These are phyloP conservation scores for Lepiota venenata DNA, from an alignment of 768 basidiomycete genomes.

Conservation along the genomic window DNA sequence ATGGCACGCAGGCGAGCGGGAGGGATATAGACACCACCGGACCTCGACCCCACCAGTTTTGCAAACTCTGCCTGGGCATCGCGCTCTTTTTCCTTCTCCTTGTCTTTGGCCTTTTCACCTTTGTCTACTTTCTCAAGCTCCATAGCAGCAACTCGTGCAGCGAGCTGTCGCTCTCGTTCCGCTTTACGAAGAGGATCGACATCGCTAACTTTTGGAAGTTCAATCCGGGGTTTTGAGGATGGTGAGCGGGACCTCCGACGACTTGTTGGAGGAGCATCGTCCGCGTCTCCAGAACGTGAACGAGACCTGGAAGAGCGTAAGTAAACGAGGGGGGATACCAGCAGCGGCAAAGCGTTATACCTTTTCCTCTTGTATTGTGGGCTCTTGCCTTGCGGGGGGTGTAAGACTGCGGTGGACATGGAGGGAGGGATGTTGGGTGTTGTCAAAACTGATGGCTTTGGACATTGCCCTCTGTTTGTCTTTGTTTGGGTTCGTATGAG, in stretches of 20 bases:
- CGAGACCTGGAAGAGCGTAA: constrained; percentile 36
- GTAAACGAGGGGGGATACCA: background rate
- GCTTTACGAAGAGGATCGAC: constrained; percentile 74
- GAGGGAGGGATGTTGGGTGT: background rate
- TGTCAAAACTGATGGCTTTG: background rate
- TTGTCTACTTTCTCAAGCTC: constrained; percentile 61
- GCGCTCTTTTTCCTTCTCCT: constrained; percentile 40
- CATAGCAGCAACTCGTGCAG: constrained; percentile 63
- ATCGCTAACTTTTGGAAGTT: constrained; percentile 50
- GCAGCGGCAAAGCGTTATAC: constrained; percentile 20
- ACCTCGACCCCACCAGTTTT: constrained; percentile 75
- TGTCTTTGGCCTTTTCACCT: constrained; percentile 30
- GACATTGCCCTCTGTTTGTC: constrained; percentile 7
- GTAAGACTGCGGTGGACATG: constrained; percentile 42
- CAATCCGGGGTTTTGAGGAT: constrained; percentile 21
- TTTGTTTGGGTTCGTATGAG: background rate
- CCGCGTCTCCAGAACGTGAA: constrained; percentile 40
- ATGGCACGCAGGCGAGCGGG: constrained; percentile 90
- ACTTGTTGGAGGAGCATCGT: constrained; percentile 38
- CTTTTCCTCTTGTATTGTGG: constrained; percentile 47
- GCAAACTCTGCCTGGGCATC: constrained; percentile 87
- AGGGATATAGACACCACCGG: constrained; percentile 96
- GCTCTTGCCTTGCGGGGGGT: constrained; percentile 24
- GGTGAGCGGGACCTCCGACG: constrained; percentile 46
- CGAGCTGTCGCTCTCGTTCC: constrained; percentile 78